phyloP scores from a whole-genome alignment of 441 rosid species.

The Syzygium syzygioides region DNA sequence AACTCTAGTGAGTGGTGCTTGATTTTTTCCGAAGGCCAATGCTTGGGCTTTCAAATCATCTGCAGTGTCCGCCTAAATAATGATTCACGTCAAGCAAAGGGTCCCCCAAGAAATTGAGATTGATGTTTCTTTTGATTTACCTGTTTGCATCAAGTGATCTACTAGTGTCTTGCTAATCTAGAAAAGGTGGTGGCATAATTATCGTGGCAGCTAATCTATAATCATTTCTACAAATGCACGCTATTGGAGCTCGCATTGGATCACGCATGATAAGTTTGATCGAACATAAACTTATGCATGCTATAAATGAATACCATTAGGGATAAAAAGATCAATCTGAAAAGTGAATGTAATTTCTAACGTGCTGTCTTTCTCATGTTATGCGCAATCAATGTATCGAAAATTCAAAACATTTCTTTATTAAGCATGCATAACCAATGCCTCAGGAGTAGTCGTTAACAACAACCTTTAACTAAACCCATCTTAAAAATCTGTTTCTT shows the following conservation, averaged over 20 bases:
- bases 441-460: fast-evolving
- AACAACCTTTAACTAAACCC: fast-evolving
- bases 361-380: fast-evolving
- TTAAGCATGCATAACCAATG: fast-evolving
- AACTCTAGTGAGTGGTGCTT: background rate
- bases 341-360: too few relatives aligned
- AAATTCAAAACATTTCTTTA: background rate
- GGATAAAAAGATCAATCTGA: background rate
- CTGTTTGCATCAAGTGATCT: background rate
- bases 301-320: background rate
- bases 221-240: background rate
- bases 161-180: background rate
- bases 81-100: background rate
- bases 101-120: background rate
- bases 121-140: background rate
- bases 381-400: fast-evolving
- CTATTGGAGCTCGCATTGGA: background rate
- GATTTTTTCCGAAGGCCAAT: background rate
- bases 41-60: background rate
- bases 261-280: background rate
- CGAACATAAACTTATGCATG: fast-evolving
- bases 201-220: background rate
- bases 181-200: background rate
- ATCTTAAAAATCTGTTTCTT: fast-evolving
- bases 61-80: background rate